phyloP scores from a whole-genome alignment of 495 filamentous ascomycete species.

The Tuber magnatum region DNA sequence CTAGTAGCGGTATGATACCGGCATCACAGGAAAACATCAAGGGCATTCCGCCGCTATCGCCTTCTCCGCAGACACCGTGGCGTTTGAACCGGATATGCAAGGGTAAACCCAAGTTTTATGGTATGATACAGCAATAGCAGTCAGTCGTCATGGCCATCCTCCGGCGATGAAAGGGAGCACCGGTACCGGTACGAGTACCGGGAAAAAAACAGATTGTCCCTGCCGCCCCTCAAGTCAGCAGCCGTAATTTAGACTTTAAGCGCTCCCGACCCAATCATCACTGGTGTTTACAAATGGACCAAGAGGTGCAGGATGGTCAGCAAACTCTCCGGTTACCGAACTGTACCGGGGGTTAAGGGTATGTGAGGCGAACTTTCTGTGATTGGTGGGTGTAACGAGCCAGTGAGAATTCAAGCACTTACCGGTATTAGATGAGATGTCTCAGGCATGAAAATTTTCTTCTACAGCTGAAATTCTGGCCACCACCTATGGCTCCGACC shows the following conservation, averaged over 20 bases:
- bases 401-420: no score
- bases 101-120: not conserved
- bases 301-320: not conserved
- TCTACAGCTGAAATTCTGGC: no score
- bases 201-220: not conserved
- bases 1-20: no score
- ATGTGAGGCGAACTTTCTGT: no score
- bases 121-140: not conserved
- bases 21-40: not conserved
- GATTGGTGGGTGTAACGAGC: no score
- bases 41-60: not conserved
- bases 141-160: not conserved
- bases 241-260: not conserved
- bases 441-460: no score
- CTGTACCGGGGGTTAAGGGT: no score
- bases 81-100: not conserved
- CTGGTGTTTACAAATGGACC: not conserved
- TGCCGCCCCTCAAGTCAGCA: not conserved
- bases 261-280: not conserved
- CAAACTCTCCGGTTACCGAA: not conserved
- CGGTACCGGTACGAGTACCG: no score
- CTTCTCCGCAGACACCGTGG: not conserved
- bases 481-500: no score
- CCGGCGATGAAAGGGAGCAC: not conserved
- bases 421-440: no score